Percentiles rank a stretch among this genome's conserved stretches.
Evolutionary conservation across 2,329 filamentous ascomycete genomes (phyloP).

Genomic region (Claviceps digitariae): DNA sequence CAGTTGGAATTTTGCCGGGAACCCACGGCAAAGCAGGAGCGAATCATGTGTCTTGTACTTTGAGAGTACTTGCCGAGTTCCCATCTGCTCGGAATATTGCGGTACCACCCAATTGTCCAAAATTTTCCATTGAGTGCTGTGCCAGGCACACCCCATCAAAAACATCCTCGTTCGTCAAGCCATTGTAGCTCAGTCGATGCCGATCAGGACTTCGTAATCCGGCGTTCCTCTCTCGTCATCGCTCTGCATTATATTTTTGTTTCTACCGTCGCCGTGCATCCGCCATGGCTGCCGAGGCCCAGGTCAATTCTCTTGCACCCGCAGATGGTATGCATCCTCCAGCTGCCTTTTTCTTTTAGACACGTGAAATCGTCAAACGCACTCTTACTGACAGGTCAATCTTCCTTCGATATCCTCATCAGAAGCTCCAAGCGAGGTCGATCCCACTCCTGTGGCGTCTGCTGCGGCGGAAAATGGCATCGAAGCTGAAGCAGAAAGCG

Average conservation of each 20-base stretch:
- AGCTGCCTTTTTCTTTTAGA: neutral
- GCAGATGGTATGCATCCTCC: conserved; percentile 9
- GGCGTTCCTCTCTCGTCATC: conserved; percentile 9
- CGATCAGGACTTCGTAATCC: conserved; percentile 15
- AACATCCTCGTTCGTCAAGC: neutral
- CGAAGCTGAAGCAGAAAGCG: conserved; percentile 18
- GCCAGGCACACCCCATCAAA: neutral
- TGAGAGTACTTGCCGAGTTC: conserved; percentile 3
- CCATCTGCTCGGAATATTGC: conserved; percentile 16
- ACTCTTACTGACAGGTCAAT: neutral
- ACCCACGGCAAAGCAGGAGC: neutral
- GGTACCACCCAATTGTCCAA: conserved; percentile 14
- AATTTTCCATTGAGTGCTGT: conserved; percentile 11
- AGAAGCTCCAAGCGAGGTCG: conserved; percentile 13
- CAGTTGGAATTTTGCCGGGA: neutral
- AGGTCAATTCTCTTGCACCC: conserved; percentile 12
- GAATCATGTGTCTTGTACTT: conserved; percentile 1
- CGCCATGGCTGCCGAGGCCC: conserved; percentile 21
- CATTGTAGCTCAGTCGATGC: conserved; percentile 7
- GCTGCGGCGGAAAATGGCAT: conserved; percentile 12
- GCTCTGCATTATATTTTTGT: conserved; percentile 9
- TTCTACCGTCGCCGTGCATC: conserved; percentile 6
- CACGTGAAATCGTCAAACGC: neutral
- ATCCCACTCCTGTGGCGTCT: conserved; percentile 13
- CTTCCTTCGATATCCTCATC: neutral